Evolutionary conservation across 352 stramenopile genomes (phyloP), one percentile per base, ranked within the genome.

Genomic region (Pythium rishiriense): DNA sequence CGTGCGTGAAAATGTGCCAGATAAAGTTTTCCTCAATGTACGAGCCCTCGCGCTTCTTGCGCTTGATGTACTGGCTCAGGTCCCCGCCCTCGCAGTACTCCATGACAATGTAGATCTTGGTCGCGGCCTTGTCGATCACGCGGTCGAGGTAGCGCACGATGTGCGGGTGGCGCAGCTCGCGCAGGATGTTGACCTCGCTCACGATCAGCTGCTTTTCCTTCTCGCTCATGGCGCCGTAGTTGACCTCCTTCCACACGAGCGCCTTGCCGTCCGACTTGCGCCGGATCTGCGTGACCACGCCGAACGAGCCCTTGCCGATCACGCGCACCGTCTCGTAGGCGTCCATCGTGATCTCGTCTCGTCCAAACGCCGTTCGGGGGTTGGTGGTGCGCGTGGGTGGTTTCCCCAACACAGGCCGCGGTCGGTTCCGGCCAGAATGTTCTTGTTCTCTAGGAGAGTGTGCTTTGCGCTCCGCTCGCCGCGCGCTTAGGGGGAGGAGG

Each of bases 61-160:
- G 83, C 72, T 94, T 96, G 71, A 97, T 96, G 73, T 93, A 93
- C 70, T 94, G 84, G 41, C 89, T 90, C 31, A 97, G 68, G 58
- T 97, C 90, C 48, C 90, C 90, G 35, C 90, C 90, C 57, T 96
- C 86, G 68, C 92, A 98, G 74, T 90, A 97, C 69, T 98, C 93
- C 93, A 98, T 98, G 60, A 98, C 83, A 53, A 98, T 98, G 78
- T 98, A 97, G 62, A 98, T 93, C 74, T 95, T 95, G 49, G 88
- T 97, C 14, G 78, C 84, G 54, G 90, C 77, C 69, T 97, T 97
- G 73, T 98, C 92, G 58, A 98, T 96, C 57, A 98, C 90, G 48
- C 92, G 86, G 74, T 98, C 93, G 66, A 97, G 79, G 74, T 98
- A 98, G 26, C 89, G 87, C 49, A 98, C 93, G 33, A 98, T 97